Base-by-base conservation (phyloP, 208 protist genomes). In the Jaenimonas drosophilae region DNA sequence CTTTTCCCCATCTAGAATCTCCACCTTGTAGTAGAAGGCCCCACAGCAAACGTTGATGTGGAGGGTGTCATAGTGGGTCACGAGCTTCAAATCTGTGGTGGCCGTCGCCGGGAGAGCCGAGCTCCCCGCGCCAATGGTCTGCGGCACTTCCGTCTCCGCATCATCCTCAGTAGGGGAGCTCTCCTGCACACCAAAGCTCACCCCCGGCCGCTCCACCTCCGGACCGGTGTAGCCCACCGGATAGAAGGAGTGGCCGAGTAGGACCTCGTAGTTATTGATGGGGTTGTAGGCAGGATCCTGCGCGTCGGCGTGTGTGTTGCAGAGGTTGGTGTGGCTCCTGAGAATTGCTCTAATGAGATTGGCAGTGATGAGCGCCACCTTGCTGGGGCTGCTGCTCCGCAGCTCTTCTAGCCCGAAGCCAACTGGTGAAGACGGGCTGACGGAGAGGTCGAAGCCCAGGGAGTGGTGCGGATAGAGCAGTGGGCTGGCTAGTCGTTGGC, bases 11-110 rank as follows among this genome's bases (percentile, higher is more conserved):
- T 89, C 69, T 3, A 89, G 49, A 4, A 89, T 74, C 14, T 51
- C 43, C 23, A 92, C 42, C 27, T 57, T 60, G 62, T 92, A 92
- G 62, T 76, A 92, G 31, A 64, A 66, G 21, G 46, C 33, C 0
- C 77, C 79, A 33, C 70, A 72, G 48, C 84, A 92, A 5, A 92
- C 79, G 29, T 73, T 77, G 27, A 92, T 60, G 58, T 92, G 79
- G 1, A 53, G 37, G 2, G 54, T 14, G 14, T 30, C n/a, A 19
- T 54, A 53, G 45, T 60, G 54, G 36, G 34, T 26, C 0, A n/a
- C n/a, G n/a, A n/a, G n/a, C n/a, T n/a, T n/a, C n/a, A n/a, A n/a
- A n/a, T n/a, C n/a, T n/a, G n/a, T 42, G 6, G 33, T 49, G 25
- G 49, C 11, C 38, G 50, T 58, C 41, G 40, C 25, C 36, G 45